Conservation (phyloP, 1,284 basidiomycete species). For the Ceratobasidium sp. region DNA sequence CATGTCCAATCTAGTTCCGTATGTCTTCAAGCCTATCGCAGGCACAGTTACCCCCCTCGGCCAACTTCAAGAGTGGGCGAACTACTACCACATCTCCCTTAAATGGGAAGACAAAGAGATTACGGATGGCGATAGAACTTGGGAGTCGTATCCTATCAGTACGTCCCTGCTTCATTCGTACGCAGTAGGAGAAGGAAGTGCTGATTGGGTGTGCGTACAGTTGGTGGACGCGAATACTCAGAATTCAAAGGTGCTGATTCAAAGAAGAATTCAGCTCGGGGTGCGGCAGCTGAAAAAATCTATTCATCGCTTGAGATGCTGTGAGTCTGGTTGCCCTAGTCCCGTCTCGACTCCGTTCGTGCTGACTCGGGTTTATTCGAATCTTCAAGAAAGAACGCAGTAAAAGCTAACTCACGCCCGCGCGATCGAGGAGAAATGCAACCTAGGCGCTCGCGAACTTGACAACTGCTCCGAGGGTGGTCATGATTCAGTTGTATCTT, state of each 20-base stretch:
- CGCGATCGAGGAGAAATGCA: too few relatives aligned
- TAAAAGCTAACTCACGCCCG: too few relatives aligned
- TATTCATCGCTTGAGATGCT: neutral
- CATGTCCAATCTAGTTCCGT: neutral
- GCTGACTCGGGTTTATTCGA: too few relatives aligned
- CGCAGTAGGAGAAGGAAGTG: neutral
- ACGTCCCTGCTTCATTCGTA: neutral
- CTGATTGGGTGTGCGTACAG: neutral
- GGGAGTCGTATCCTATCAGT: slow-evolving; percentile 28
- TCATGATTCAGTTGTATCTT: too few relatives aligned
- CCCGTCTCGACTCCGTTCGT: too few relatives aligned
- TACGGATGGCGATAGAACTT: neutral
- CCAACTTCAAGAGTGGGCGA: slow-evolving; percentile 27
- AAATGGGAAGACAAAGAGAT: neutral
- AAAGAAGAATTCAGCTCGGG: neutral
- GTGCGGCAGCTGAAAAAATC: slow-evolving; percentile 1
- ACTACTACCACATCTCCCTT: neutral
- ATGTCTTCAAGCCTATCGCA: neutral
- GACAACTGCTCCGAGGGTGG: too few relatives aligned
- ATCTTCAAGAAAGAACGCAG: too few relatives aligned
- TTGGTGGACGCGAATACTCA: slow-evolving; percentile 9
- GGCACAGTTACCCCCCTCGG: neutral
- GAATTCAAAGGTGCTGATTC: slow-evolving; percentile 1
- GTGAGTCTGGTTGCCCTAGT: neutral
- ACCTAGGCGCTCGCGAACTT: too few relatives aligned